Evolutionary conservation across 345 rosid species (phyloP).

Genomic region (Dimocarpus longan): DNA sequence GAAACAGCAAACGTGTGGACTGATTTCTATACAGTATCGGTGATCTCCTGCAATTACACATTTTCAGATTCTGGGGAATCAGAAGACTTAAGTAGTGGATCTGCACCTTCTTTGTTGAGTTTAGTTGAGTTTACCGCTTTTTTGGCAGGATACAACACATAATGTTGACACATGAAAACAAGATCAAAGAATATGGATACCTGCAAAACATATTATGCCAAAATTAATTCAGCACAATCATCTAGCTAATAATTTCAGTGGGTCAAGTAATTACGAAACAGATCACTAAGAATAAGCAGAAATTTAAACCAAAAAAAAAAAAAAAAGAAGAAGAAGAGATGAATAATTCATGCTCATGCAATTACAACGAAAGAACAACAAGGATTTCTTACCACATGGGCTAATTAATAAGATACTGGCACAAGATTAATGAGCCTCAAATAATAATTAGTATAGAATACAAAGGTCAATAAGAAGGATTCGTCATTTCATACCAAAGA

Average conservation of each 20-base stretch:
- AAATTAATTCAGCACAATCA: neutral
- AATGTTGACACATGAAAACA: conserved; percentile 88
- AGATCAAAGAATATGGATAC: conserved; percentile 74
- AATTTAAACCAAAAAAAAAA: too few relatives aligned
- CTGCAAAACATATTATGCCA: conserved; percentile 43
- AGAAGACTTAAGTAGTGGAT: conserved; percentile 57
- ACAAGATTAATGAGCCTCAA: neutral
- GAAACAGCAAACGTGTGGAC: neutral
- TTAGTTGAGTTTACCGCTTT: conserved; percentile 30
- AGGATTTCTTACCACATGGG: neutral
- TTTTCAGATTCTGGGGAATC: conserved; percentile 39
- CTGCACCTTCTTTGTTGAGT: conserved; percentile 38
- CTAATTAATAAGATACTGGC: neutral
- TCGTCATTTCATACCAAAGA: conserved; percentile 59
- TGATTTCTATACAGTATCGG: neutral
- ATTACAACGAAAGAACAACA: neutral
- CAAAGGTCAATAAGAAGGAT: neutral
- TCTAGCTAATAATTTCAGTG: neutral
- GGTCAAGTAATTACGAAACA: neutral
- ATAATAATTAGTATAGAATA: neutral
- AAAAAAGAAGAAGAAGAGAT: too few relatives aligned
- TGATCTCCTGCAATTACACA: conserved; percentile 24
- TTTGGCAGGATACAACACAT: conserved; percentile 63
- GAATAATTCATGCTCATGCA: too few relatives aligned
- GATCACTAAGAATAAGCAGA: neutral